phyloP scores from a whole-genome alignment of 345 rosid species.

The Boechera divaricarpa region DNA sequence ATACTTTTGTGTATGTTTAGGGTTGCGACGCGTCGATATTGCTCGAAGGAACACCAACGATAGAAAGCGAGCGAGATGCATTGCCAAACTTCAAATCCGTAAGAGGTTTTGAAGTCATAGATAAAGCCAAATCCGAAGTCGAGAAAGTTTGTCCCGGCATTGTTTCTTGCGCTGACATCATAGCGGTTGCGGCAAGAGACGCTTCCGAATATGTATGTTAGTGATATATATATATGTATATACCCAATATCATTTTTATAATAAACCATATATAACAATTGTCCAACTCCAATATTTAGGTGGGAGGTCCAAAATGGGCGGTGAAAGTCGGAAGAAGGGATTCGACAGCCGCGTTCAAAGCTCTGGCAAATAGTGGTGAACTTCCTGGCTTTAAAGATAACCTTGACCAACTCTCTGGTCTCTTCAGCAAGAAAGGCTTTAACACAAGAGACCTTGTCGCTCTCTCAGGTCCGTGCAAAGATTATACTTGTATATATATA shows the following conservation, averaged over 20 bases:
- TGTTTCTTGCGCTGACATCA: constrained; percentile 54
- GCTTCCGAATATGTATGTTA: constrained; percentile 51
- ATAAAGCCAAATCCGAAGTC: constrained; percentile 47
- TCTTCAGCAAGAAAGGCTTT: constrained; percentile 43
- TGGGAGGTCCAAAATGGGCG: constrained; percentile 59
- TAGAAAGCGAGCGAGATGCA: constrained; percentile 35
- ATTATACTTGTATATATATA: neutral
- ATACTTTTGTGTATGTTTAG: constrained; percentile 2
- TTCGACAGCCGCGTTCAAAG: constrained; percentile 38
- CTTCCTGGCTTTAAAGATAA: constrained; percentile 32
- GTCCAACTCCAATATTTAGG: constrained; percentile 24
- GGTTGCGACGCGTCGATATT: constrained; percentile 61
- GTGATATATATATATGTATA: neutral
- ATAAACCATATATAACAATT: neutral
- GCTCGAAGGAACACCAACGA: constrained; percentile 39
- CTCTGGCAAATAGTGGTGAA: constrained; percentile 31
- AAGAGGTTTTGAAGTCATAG: constrained; percentile 50
- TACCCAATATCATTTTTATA: neutral
- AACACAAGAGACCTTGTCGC: constrained; percentile 48
- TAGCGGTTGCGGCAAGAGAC: constrained; percentile 51
- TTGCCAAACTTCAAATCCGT: constrained; percentile 31
- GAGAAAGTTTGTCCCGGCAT: constrained; percentile 50
- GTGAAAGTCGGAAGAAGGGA: constrained; percentile 56
- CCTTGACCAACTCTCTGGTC: constrained; percentile 29
- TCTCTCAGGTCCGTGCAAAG: constrained; percentile 36